Percentiles rank a stretch among this genome's conserved stretches.
phyloP scores from a whole-genome alignment of 805 yeast species.

The Schwanniomyces sp. region DNA sequence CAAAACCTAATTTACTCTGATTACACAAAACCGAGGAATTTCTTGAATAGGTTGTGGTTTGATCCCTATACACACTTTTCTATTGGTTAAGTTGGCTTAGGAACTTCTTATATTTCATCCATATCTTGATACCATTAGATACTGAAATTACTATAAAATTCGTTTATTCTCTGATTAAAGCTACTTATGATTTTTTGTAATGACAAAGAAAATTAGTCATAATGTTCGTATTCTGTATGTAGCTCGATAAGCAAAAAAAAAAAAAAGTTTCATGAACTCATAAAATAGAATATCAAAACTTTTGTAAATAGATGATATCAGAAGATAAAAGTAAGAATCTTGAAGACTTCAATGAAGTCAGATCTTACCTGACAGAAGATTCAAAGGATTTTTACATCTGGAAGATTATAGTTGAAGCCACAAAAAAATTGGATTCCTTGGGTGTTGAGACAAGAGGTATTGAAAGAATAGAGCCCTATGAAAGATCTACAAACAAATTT shows the following conservation, averaged over 20 bases:
- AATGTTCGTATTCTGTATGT: too few relatives aligned
- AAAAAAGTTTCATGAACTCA: not conserved
- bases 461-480: slow-evolving; percentile 68
- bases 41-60: too few relatives aligned
- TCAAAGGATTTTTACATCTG: slow-evolving; percentile 3
- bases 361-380: not conserved
- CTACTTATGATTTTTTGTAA: too few relatives aligned
- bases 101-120: too few relatives aligned
- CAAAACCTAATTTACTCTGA: too few relatives aligned
- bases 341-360: slow-evolving; percentile 9
- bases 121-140: too few relatives aligned
- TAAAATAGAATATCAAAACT: not conserved
- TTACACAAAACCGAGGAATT: too few relatives aligned
- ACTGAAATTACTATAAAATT: too few relatives aligned
- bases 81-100: too few relatives aligned
- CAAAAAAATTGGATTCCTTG: slow-evolving; percentile 41
- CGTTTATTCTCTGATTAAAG: too few relatives aligned
- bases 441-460: slow-evolving; percentile 81
- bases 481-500: slow-evolving; percentile 45
- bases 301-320: not conserved
- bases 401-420: slow-evolving; percentile 9
- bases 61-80: too few relatives aligned
- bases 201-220: not conserved
- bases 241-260: not conserved
- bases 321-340: not conserved